phyloP scores from a whole-genome alignment of 1,284 basidiomycete genomes.

The Rhodotorula sp. region DNA sequence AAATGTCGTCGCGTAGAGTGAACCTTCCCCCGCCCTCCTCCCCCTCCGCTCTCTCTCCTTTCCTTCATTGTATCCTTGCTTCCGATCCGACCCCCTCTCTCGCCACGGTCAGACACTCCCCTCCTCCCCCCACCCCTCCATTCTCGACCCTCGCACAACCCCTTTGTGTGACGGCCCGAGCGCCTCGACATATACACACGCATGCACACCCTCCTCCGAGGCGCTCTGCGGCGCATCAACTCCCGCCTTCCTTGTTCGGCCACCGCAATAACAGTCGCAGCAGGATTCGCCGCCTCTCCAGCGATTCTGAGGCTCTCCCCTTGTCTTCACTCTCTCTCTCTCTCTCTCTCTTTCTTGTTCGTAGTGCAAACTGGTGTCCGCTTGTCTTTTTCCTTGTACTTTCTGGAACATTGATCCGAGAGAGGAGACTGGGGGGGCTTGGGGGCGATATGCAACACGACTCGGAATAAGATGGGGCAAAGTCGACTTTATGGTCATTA shows the following conservation, averaged over 20 bases:
- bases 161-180: no score
- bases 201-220: slow-evolving; percentile 30
- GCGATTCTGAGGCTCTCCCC: slow-evolving; percentile 1
- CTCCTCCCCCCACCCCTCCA: no score
- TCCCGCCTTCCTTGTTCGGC: slow-evolving; percentile 1
- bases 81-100: not conserved
- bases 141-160: no score
- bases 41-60: no score
- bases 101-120: not conserved
- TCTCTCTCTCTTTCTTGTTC: no score
- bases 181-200: not conserved
- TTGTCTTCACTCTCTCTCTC: not conserved
- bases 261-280: slow-evolving; percentile 16
- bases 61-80: not conserved
- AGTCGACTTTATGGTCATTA: no score
- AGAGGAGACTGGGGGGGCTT: no score
- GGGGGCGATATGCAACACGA: no score
- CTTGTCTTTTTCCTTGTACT: no score
- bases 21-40: not conserved
- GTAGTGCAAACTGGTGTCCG: no score
- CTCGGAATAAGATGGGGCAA: no score
- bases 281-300: slow-evolving; percentile 30
- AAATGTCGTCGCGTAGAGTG: slow-evolving; percentile 17
- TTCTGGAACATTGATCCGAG: no score
- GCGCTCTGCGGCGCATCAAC: slow-evolving; percentile 30